phyloP scores from a whole-genome alignment of 2,329 filamentous ascomycete species.

The Neurospora sp. region DNA sequence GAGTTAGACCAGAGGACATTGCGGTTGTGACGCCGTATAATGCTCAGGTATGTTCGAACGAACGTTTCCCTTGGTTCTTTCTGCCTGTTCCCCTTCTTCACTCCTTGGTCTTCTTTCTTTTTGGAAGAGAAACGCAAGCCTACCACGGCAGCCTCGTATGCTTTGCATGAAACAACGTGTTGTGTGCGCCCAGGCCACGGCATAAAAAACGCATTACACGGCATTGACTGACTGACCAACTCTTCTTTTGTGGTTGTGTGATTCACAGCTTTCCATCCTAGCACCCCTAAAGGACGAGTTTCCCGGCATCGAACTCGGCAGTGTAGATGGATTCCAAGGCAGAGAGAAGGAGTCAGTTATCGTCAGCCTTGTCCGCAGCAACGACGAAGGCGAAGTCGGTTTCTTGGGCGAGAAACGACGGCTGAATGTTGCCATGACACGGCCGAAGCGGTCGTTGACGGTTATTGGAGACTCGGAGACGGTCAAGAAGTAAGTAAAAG shows the following conservation, averaged over 20 bases:
- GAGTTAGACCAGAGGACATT: slow-evolving; percentile 73
- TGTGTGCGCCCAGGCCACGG: slow-evolving; percentile 4
- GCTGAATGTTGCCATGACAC: slow-evolving; percentile 95
- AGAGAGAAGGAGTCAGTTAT: slow-evolving; percentile 94
- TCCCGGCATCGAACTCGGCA: slow-evolving; percentile 84
- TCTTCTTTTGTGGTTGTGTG: neutral
- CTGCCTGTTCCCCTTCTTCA: neutral
- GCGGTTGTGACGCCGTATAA: slow-evolving; percentile 96
- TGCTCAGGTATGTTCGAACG: slow-evolving; percentile 53
- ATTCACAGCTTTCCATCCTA: slow-evolving; percentile 60
- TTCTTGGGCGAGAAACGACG: slow-evolving; percentile 88
- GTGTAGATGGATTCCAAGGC: slow-evolving; percentile 90
- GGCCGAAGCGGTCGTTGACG: slow-evolving; percentile 80
- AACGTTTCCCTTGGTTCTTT: slow-evolving; percentile 5
- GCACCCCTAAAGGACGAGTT: slow-evolving; percentile 72
- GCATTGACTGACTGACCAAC: slow-evolving; percentile 6
- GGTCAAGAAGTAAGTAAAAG: slow-evolving; percentile 64
- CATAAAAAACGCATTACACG: slow-evolving; percentile 10
- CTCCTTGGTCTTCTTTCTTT: neutral
- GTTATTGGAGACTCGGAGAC: slow-evolving; percentile 93
- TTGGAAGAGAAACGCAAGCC: neutral
- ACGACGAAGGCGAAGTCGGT: slow-evolving; percentile 75
- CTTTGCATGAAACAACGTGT: slow-evolving; percentile 1
- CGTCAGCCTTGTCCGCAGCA: slow-evolving; percentile 89
- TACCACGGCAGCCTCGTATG: neutral